Evolutionary conservation across 208 protist genomes (phyloP), one percentile per base, ranked within the genome.

Genomic region (Leishmania aethiopica): DNA sequence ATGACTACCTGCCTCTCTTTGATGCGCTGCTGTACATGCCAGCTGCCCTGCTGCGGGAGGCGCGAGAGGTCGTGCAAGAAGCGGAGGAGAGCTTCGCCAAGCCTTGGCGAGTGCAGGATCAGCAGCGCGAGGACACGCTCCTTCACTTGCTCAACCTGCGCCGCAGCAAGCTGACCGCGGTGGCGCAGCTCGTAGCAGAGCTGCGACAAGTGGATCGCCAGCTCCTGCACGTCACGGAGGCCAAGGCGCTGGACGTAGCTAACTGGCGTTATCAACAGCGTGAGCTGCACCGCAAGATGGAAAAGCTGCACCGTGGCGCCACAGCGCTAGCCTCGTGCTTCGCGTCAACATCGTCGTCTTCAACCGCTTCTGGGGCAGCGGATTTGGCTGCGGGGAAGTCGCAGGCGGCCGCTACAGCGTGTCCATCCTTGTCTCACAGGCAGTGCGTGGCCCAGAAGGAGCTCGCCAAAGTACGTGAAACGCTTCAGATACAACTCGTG

Each of bases 181-280:
- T 95, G 4, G 77, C 84, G 73, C 83, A 89, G 80, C 77, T 95
- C 42, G 51, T 86, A 78, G 77, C 77, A 37, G 88, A 91, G 77
- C n/a, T 96, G 59, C 47, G 51, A 19, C 47, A 79, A 53, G 75
- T 92, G 19, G 93, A 94, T 57, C 35, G 62, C 28, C 77, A 88
- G 74, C 86, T 93, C 42, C 82, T 86, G 64, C 59, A 75, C 22
- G 35, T 79, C 25, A 85, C 81, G 45, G 82, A 94, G 78, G 82
- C 83, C 51, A 88, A 88, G 59, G 88, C 86, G 19, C 64, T 91
- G 1, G 86, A 88, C n/a, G 28, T 86, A 5, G 89, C 90, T 75
- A 91, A 95, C 79, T 95, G 89, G 90, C 84, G 82, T 49, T 88
- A 90, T 40, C 86, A 90, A 77, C 86, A 87, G 37, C 79, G 74